Evolutionary conservation across 495 filamentous ascomycete genomes (phyloP), one percentile per base, ranked within the genome.

Genomic region (Penicillium soppii): DNA sequence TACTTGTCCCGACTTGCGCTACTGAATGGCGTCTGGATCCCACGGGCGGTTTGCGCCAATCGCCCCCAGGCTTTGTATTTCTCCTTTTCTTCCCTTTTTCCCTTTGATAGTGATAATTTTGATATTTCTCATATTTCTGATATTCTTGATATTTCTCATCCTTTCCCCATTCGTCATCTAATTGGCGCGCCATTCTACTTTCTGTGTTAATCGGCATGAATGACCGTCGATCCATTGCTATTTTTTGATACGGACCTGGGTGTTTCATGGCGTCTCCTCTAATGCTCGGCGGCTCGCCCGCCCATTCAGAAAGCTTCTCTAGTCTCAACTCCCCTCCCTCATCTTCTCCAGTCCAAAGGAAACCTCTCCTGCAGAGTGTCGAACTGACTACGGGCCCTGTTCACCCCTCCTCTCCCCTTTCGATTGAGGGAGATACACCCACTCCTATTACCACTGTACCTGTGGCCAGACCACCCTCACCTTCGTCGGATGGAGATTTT

Each of bases 351-450:
- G 52, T 73, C 44, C 68, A 62, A 56, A 65, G 71, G 55, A 74
- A 75, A 54, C 67, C 72, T 44, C 45, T 75, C 17, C 71, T 70
- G 47, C 52, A 62, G 51, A 50, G 69, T 66, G 65, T 61, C 41
- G 58, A 62, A 47, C 63, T 68, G 49, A 68, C 25, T 20, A 53
- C 61, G 29, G 53, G 37, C 35, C 62, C 52, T 58, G 58, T 54
- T 33, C 51, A 51, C 59, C 71, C 53, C 33, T 56, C 60, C 53
- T 65, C 64, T 56, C 51, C 58, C 53, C 36, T 59, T 51, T 65
- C 67, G 45, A 63, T 64, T 46, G 46, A 63, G 47, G 61, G 54
- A 41, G 52, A 64, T 53, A 66, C 64, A 38, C 48, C 57, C 48
- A 55, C 57, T 48, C 47, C 58, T 36, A 58, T 63, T 58, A 57